These are phyloP conservation scores for Crithidia fasciculata DNA, from an alignment of 208 protist genomes.

Conservation along the genomic window DNA sequence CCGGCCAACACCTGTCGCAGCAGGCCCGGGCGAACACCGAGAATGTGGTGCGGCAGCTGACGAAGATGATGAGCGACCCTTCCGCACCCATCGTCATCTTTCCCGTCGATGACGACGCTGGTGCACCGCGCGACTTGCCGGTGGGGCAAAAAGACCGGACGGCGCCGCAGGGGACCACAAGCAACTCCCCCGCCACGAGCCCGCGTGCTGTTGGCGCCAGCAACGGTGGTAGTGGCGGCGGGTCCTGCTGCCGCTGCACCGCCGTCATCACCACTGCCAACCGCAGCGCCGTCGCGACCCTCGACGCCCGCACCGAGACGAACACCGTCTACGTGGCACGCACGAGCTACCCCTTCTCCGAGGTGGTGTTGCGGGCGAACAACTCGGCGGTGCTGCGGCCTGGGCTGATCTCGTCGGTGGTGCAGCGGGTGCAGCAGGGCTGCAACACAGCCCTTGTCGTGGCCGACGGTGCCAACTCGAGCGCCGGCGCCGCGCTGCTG, in stretches of 20 bases:
- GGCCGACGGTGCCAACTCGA: conserved; percentile 28
- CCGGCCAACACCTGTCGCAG: not conserved
- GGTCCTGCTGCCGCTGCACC: conserved; percentile 1
- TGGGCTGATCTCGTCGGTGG: conserved; percentile 16
- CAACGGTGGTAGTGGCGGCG: not conserved
- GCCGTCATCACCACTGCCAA: conserved; percentile 6
- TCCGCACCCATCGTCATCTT: conserved; percentile 25
- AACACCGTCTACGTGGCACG: conserved; percentile 12
- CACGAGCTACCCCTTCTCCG: conserved; percentile 23
- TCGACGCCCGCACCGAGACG: conserved; percentile 24
- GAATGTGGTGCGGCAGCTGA: conserved; percentile 18
- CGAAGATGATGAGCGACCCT: conserved; percentile 21
- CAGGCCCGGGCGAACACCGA: conserved; percentile 21
- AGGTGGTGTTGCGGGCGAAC: conserved; percentile 36
- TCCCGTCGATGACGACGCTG: conserved; percentile 10
- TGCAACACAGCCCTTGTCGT: conserved; percentile 37
- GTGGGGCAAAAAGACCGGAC: not conserved
- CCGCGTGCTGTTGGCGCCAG: too few relatives aligned
- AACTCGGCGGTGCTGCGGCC: conserved; percentile 34
- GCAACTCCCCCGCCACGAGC: too few relatives aligned
- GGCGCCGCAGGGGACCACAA: not conserved
- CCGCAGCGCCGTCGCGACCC: not conserved
- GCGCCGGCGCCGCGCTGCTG: conserved; percentile 19
- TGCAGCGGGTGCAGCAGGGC: conserved; percentile 31
- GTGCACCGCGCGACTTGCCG: too few relatives aligned